Evolutionary conservation across 768 basidiomycete species (phyloP).

Genomic region (Lentinula aciculospora): DNA sequence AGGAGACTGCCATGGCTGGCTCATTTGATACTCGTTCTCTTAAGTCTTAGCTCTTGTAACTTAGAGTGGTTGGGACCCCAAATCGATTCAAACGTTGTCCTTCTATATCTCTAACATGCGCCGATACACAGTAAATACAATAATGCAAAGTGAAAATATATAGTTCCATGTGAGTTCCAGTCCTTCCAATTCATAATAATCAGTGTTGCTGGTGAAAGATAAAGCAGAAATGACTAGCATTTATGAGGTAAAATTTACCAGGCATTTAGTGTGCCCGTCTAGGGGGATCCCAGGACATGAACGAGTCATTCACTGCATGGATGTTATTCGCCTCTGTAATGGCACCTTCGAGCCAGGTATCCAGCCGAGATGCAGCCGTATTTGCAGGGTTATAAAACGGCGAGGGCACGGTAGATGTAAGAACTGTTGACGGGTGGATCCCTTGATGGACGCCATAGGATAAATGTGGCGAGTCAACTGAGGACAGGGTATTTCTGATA

Average conservation of each 20-base stretch:
- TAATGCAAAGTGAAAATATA: too few relatives aligned
- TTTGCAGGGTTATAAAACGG: conserved; percentile 15
- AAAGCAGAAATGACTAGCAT: too few relatives aligned
- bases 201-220: too few relatives aligned
- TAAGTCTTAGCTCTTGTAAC: not conserved
- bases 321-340: conserved; percentile 22
- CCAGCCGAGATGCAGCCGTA: conserved; percentile 13
- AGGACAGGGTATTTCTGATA: conserved; percentile 31
- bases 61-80: too few relatives aligned
- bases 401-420: not conserved
- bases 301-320: conserved; percentile 51
- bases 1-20: conserved; percentile 56
- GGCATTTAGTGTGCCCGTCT: conserved; percentile 16
- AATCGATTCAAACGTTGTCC: too few relatives aligned
- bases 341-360: conserved; percentile 14
- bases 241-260: not conserved
- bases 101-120: not conserved
- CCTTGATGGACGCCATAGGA: not conserved
- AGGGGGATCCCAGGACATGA: conserved; percentile 59
- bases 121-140: too few relatives aligned
- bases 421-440: not conserved
- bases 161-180: too few relatives aligned
- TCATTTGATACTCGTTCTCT: conserved; percentile 41
- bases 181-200: too few relatives aligned
- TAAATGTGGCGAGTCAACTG: not conserved